Conservation (phyloP, 2,329 filamentous ascomycete species). For the Diaporthe sp. region DNA sequence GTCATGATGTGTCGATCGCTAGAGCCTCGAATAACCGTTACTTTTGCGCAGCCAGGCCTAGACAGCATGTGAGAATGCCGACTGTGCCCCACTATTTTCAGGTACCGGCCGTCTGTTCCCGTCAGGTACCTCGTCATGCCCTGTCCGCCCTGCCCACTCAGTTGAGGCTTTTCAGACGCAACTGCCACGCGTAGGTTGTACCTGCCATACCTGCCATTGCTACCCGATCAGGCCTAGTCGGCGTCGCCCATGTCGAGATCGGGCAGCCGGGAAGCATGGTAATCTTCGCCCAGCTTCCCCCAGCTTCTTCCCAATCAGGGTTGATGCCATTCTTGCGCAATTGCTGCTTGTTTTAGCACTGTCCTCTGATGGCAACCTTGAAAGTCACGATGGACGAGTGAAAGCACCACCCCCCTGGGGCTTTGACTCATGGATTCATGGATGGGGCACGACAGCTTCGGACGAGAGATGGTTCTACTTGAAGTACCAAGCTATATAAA, state of each 20-base stretch:
- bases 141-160: neutral
- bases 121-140: slow-evolving; percentile 19
- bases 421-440: slow-evolving; percentile 33
- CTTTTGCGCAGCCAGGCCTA: neutral
- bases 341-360: slow-evolving; percentile 25
- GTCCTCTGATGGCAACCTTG: slow-evolving; percentile 28
- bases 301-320: slow-evolving; percentile 31
- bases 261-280: neutral
- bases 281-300: slow-evolving; percentile 29
- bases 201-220: neutral
- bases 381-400: slow-evolving; percentile 27
- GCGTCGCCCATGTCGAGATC: neutral
- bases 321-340: slow-evolving; percentile 35
- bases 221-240: slow-evolving; percentile 19
- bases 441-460: neutral
- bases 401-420: slow-evolving; percentile 4
- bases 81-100: slow-evolving; percentile 31
- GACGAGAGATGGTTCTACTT: neutral
- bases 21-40: slow-evolving; percentile 37
- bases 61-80: slow-evolving; percentile 17
- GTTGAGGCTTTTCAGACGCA: neutral
- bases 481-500: slow-evolving; percentile 27
- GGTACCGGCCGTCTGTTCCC: slow-evolving; percentile 34
- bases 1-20: neutral
- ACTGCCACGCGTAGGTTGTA: neutral